Base-by-base conservation (phyloP, 768 basidiomycete genomes). In the Mrakia blollopis region DNA sequence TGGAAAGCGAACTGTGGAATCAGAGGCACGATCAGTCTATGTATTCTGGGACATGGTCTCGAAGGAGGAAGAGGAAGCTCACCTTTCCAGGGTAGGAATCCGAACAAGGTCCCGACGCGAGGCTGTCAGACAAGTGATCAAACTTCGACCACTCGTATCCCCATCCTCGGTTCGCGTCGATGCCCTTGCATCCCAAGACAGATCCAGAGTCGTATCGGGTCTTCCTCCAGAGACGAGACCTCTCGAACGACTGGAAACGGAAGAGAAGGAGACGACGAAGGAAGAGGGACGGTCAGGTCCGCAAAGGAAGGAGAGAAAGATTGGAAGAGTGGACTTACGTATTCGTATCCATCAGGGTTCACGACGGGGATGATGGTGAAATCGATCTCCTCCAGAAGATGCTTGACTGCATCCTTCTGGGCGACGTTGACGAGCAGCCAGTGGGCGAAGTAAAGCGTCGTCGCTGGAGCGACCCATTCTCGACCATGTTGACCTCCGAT, bases 381-480 rank as follows among this genome's bases (percentile, higher is more conserved):
- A 30, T 80, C 80, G 78, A 87, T 89, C 62, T 84, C 81, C 35
- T 88, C 84, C 21, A 91, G 84, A n/a, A 91, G 0, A 84, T 81
- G 39, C 88, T 83, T 0, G 88, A 88, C 71, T 83, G 85, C 25
- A 83, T 80, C 79, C 41, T 89, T 87, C 18, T 39, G 18, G 0
- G 86, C 84, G 0, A 84, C 72, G 74, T 89, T 83, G 9, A 88
- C 83, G 6, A 91, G 85, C 7, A 94, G 86, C 0, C 89, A 87
- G 80, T 94, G 92, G 0, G 90, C 87, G 57, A 92, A 81, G 81
- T 93, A 93, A 16, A 91, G 85, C 0, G 90, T 85, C 0, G 92
- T 88, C 0, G 92, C 87, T 0, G 91, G 89, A 4, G 92, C 90
- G 72, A 94, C 87, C 93, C 93, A 94, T 90, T 91, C 91, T 63